Evolutionary conservation across 148 eudicot species (phyloP), one percentile per base, ranked within the genome.

Genomic region (Camellia sinensis): DNA sequence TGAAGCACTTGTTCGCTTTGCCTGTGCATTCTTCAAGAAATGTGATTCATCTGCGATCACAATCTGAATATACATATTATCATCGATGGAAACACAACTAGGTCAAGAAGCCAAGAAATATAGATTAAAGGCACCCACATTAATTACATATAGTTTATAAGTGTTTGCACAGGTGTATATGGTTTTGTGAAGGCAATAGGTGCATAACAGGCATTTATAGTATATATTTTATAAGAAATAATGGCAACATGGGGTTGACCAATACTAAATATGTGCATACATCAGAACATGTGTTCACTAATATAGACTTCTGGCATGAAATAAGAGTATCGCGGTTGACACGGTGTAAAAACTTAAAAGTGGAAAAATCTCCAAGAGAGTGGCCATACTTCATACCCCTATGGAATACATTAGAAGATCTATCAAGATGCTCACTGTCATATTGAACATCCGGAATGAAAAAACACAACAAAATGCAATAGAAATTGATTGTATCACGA

Each of bases 1-100:
- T 14, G 95, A 80, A 60, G 98, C 90, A 81, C 57, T 88, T 53
- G 99, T 96, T 82, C 99, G 86, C 87, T 94, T 93, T 79, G 99
- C 99, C 86, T 89, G 99, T 76, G 89, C 95, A 86, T 94, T 96
- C 89, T 96, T 96, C 83, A 96, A 68, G 84, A 88, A 96, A 81
- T 96, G 99, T 10, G 99, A 96, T 89, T 96, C 99, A 82, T 96
- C 99, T 73, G 99, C 99, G 85, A 96, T 90, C 76, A 95, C 93
- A 67, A 95, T 89, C 99, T 95, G 88, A 74, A 88, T 73, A 81
- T 80, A 83, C 77, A 87, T 73, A 85, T 75, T 43, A 83, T 80
- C 74, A 74, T 21, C 62, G 61, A 77, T 57, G 80, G 81, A 70
- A 78, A 62, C 41, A 60, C 53, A 71, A 70, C 69, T 57, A 75